Conservation (phyloP, 2,329 filamentous ascomycete genomes). For the Fusarium sp. region DNA sequence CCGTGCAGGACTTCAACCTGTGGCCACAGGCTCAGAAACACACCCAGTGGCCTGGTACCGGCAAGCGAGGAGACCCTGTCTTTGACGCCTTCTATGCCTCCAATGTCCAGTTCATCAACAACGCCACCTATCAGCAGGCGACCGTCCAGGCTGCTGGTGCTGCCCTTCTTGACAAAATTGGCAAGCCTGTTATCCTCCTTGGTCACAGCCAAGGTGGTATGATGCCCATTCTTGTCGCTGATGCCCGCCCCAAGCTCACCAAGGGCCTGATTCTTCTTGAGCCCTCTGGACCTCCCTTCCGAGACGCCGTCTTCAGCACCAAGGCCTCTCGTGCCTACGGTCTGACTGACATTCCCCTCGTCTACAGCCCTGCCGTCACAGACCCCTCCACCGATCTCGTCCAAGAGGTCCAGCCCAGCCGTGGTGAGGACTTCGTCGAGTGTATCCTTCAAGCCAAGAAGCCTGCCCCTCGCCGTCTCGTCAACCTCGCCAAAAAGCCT, state of each 20-base stretch:
- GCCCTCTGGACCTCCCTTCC: slow-evolving; percentile 59
- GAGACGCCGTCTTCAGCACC: slow-evolving; percentile 49
- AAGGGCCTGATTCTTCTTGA: slow-evolving; percentile 56
- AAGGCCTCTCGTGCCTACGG: slow-evolving; percentile 53
- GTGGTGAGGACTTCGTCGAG: slow-evolving; percentile 4
- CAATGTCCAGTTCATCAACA: slow-evolving; percentile 36
- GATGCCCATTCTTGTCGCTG: slow-evolving; percentile 44
- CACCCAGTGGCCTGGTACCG: slow-evolving; percentile 36
- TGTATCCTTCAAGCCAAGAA: slow-evolving; percentile 26
- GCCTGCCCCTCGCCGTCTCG: slow-evolving; percentile 37
- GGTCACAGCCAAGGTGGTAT: slow-evolving; percentile 59
- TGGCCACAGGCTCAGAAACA: slow-evolving; percentile 34
- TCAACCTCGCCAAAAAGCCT: slow-evolving; percentile 47
- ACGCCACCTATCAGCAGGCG: slow-evolving; percentile 32
- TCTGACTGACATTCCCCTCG: slow-evolving; percentile 57
- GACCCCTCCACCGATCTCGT: slow-evolving; percentile 29
- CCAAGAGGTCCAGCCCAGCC: slow-evolving; percentile 7
- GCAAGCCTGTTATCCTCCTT: slow-evolving; percentile 50
- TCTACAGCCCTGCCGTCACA: slow-evolving; percentile 53
- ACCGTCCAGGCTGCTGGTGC: slow-evolving; percentile 44
- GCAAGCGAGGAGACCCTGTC: slow-evolving; percentile 24
- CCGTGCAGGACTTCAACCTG: slow-evolving; percentile 20
- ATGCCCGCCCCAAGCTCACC: slow-evolving; percentile 50
- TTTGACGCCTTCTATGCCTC: slow-evolving; percentile 39
- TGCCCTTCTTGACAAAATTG: slow-evolving; percentile 55